Base-by-base conservation (phyloP, 495 filamentous ascomycete genomes). In the Pyrenopolyporus hunteri region DNA sequence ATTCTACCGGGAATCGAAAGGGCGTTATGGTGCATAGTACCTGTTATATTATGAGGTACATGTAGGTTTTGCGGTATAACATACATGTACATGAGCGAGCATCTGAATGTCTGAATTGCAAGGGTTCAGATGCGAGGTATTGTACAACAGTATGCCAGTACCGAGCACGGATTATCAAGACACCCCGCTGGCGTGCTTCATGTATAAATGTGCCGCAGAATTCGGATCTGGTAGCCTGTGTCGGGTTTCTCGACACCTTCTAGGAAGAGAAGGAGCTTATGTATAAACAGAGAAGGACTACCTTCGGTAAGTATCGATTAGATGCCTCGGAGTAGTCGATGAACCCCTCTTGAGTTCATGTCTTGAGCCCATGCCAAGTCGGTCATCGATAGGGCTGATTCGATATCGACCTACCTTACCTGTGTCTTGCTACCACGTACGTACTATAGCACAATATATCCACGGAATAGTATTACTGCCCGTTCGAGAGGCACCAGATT, bases 241-340 rank as follows among this genome's bases (percentile, higher is more conserved):
- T 46, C 43, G 16, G 43, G 11, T 46, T 33, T 8, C 23, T 46
- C 13, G 11, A 14, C 9, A 46, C 43, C 43, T 46, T 46, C 43
- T 46, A 32, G 22, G 22, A 46, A 46, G 6, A 46, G 43, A 46
- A 46, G 43, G 25, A 46, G 25, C 22, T 6, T 35, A 35, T 35
- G 23, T 25, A 25, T 14, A 31, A 13, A 23, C 26, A 16, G 19
- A 25, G 43, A 46, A 46, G 14, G 25, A 29, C 26, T 46, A n/a
- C n/a, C n/a, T n/a, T n/a, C n/a, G n/a, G n/a, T n/a, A n/a, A n/a
- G n/a, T n/a, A 46, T 46, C 43, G 43, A 46, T 31, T 46, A 29
- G 14, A 10, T 29, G 20, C n/a, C 31, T 46, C 13, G 9, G 23
- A 29, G 2, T 6, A 46, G 19, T 46, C 26, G 5, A 28, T 22